Conservation (phyloP, 2,329 filamentous ascomycete genomes). For the Apiospora phragmitis region DNA sequence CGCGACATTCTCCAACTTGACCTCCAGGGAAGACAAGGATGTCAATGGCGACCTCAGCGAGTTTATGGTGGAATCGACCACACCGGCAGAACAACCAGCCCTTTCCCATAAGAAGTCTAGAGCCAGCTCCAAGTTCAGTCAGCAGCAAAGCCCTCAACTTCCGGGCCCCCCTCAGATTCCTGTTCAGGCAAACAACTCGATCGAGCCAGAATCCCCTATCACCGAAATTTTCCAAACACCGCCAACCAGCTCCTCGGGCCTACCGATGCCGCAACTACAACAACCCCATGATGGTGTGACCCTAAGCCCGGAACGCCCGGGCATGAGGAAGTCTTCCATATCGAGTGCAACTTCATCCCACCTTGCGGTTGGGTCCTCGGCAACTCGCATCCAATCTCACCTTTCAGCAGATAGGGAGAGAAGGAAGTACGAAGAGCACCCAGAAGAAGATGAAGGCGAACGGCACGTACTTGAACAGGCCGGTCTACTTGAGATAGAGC, state of each 20-base stretch:
- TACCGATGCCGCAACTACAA: conserved; percentile 37
- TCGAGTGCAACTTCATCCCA: conserved; percentile 43
- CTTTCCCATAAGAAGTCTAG: conserved; percentile 34
- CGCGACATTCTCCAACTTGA: conserved; percentile 85
- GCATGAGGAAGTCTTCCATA: conserved; percentile 42
- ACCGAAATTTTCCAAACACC: conserved; percentile 52
- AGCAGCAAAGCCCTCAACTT: conserved; percentile 39
- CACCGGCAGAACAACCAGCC: conserved; percentile 19
- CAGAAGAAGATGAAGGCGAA: conserved; percentile 65
- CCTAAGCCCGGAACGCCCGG: conserved; percentile 34
- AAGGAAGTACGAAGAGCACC: conserved; percentile 33
- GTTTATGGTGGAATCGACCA: conserved; percentile 18
- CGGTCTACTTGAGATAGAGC: conserved; percentile 57
- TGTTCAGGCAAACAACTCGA: conserved; percentile 22
- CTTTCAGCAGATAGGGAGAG: conserved; percentile 28
- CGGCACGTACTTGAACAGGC: conserved; percentile 67
- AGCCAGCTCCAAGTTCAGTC: conserved; percentile 31
- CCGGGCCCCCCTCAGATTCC: conserved; percentile 31
- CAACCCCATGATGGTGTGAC: conserved; percentile 45
- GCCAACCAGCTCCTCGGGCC: conserved; percentile 40
- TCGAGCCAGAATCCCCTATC: conserved; percentile 27
- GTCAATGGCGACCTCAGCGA: conserved; percentile 35
- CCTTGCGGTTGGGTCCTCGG: conserved; percentile 19
- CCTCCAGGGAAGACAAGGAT: conserved; percentile 72
- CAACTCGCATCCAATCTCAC: conserved; percentile 24